phyloP scores from a whole-genome alignment of 192 early-diverging fungal genomes.

The Linnemannia elongata region DNA sequence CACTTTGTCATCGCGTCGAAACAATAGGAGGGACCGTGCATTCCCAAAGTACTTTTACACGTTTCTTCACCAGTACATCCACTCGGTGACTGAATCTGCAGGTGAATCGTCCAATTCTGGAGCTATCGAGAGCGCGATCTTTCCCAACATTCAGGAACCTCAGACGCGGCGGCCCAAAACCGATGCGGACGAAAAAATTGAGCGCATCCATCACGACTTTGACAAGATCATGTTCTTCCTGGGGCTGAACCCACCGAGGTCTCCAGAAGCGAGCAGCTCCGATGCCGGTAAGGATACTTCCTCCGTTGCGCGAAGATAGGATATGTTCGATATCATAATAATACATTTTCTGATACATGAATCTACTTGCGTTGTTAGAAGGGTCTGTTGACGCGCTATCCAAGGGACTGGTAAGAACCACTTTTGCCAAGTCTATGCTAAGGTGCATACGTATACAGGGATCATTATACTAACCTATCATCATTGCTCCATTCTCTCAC shows the following conservation, averaged over 20 bases:
- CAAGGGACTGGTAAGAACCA: not conserved
- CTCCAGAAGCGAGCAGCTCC: not conserved
- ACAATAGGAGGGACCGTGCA: constrained; percentile 73
- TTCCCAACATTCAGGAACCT: constrained; percentile 16
- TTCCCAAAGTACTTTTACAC: constrained; percentile 84
- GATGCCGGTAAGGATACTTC: not conserved
- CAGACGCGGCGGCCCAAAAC: constrained; percentile 45
- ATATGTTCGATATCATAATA: not conserved
- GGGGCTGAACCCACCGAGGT: constrained; percentile 46
- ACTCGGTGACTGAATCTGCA: constrained; percentile 69
- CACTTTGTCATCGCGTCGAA: not conserved
- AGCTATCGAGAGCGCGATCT: constrained; percentile 24
- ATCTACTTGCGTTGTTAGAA: not conserved
- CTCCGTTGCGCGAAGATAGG: not conserved
- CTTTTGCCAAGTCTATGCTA: no score
- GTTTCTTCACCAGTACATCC: constrained; percentile 81
- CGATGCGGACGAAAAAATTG: constrained; percentile 83
- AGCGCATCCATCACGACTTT: constrained; percentile 80
- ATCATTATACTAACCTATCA: not conserved
- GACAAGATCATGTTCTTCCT: constrained; percentile 74
- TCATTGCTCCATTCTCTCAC: not conserved
- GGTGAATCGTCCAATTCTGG: constrained; percentile 39
- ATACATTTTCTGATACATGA: not conserved
- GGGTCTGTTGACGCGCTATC: not conserved
- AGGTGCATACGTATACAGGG: no score